These are phyloP conservation scores for Jackrogersella minutella DNA, from an alignment of 495 filamentous ascomycete species.

Conservation along the genomic window DNA sequence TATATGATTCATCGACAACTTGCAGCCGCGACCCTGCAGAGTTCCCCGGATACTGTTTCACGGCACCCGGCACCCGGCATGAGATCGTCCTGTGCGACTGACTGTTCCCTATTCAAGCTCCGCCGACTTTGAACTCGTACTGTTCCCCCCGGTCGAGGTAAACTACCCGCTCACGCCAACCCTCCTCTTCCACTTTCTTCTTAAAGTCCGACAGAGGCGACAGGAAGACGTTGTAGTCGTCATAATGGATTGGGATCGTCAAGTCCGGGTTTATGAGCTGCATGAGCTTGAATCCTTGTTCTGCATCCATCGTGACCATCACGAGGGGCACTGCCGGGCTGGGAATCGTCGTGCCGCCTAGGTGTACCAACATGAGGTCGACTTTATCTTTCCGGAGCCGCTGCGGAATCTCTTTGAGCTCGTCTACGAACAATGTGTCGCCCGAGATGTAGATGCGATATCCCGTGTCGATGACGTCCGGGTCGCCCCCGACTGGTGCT, in stretches of 20 bases:
- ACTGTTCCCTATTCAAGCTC: background rate
- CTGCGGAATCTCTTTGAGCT: conserved; percentile 66
- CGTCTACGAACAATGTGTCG: conserved; percentile 72
- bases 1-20: no score
- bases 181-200: conserved; percentile 61
- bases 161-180: conserved; percentile 61
- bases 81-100: background rate
- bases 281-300: conserved; percentile 68
- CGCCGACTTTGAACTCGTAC: conserved; percentile 63
- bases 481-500: conserved; percentile 21
- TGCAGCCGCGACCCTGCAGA: conserved; percentile 3
- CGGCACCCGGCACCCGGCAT: background rate
- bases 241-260: conserved; percentile 74
- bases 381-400: conserved; percentile 57
- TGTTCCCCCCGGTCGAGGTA: conserved; percentile 69
- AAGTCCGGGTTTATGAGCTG: conserved; percentile 67
- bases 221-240: conserved; percentile 71
- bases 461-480: conserved; percentile 53
- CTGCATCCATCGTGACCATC: conserved; percentile 79
- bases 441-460: conserved; percentile 78
- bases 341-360: conserved; percentile 73
- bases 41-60: background rate
- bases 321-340: conserved; percentile 62
- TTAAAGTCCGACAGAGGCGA: conserved; percentile 69
- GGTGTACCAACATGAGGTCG: conserved; percentile 73